Percentiles rank a stretch among this genome's conserved stretches.
phyloP scores from a whole-genome alignment of 352 stramenopile species.

The Thalassiosira livingstoniorum region DNA sequence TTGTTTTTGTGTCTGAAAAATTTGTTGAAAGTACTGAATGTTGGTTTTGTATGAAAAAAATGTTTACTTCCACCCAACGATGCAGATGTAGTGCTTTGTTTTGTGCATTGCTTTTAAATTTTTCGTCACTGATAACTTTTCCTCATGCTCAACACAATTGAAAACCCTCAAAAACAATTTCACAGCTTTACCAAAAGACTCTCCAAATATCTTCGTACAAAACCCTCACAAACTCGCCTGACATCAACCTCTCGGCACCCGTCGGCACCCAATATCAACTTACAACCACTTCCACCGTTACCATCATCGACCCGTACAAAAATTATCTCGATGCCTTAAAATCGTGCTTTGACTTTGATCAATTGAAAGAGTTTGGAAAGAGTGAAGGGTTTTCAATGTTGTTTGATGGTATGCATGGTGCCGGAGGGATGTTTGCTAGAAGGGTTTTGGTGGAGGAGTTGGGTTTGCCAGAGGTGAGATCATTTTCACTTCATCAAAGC shows the following conservation, averaged over 20 bases:
- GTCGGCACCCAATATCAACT: slow-evolving; percentile 78
- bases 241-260: slow-evolving; percentile 79
- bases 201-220: slow-evolving; percentile 83
- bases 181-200: slow-evolving; percentile 89
- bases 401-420: slow-evolving; percentile 98
- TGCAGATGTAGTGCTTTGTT: no score
- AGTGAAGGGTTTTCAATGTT: slow-evolving; percentile 92
- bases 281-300: slow-evolving; percentile 90
- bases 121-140: no score
- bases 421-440: slow-evolving; percentile 95
- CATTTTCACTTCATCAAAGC: no score
- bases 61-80: no score
- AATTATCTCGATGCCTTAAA: slow-evolving; percentile 96
- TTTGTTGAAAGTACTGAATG: no score
- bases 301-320: slow-evolving; percentile 97
- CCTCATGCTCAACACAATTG: no score
- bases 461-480: slow-evolving; percentile 78
- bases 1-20: no score
- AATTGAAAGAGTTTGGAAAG: slow-evolving; percentile 91
- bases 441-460: slow-evolving; percentile 96
- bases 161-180: no score
- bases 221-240: slow-evolving; percentile 75
- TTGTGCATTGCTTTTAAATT: no score
- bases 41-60: no score
- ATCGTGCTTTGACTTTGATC: slow-evolving; percentile 97